Base-by-base conservation (phyloP, 495 filamentous ascomycete species). In the Cladorrhinum samala region DNA sequence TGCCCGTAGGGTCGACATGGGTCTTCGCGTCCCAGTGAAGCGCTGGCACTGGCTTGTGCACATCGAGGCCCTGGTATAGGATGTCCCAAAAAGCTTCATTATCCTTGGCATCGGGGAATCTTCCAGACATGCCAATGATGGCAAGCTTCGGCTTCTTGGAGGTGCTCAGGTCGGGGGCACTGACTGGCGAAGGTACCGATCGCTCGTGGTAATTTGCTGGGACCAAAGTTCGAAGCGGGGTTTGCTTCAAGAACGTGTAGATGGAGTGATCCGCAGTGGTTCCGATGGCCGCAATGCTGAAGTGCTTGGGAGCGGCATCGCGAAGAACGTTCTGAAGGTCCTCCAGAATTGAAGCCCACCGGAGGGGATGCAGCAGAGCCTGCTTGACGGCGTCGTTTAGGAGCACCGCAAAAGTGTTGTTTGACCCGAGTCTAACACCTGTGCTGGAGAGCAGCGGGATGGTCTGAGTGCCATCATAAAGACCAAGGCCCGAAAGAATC, bases 1-100 rank as follows among this genome's bases (percentile, higher is more conserved):
- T 84, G 9, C 85, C 84, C 9, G 83, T 82, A 16, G 83, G 77
- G 56, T 92, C 86, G 51, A 77, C 78, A 52, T 93, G 88, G 13
- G 77, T 81, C 14, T 86, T 77, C 17, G 84, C 80, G 60, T 89
- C 81, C 66, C 85, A 93, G 19, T 87, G 80, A 54, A 87, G 80
- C 3, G 72, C 56, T 0, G 89, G 89, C 17, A 87, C 67, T 50
- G 76, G 61, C 9, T 71, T 61, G 58, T 74, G 67, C 14, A 79
- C 74, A 65, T 71, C 71, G 20, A 82, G 75, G 6, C 85, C 84
- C 50, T 82, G 74, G 45, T 81, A 72, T 1, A 89, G 69, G 1
- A 89, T 65, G 2, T 84, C 75, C 86, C 86, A 89, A 51, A 89
- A 78, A 1, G 73, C 74, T 27, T 85, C 82, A 2, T 74, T 72